Conservation (phyloP, 2,329 filamentous ascomycete genomes). For the Chaetomiaceae sp. region DNA sequence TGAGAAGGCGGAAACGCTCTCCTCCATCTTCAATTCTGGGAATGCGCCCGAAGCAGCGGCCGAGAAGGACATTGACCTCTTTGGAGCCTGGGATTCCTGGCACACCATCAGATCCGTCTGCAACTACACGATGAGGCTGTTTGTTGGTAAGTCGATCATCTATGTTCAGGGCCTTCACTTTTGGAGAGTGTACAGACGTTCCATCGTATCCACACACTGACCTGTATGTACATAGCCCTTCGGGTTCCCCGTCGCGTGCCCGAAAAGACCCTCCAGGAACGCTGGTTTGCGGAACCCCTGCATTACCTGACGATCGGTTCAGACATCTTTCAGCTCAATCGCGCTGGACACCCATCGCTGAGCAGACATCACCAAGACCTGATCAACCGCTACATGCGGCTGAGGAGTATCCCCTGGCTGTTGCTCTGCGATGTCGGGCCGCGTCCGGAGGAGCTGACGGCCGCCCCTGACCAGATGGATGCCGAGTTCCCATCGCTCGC, state of each 20-base stretch:
- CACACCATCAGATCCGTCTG: conserved; percentile 79
- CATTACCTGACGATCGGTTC: conserved; percentile 55
- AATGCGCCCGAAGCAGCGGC: conserved; percentile 31
- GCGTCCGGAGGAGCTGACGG: conserved; percentile 32
- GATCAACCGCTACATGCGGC: conserved; percentile 59
- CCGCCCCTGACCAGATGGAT: conserved; percentile 33
- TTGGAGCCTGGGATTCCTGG: conserved; percentile 90
- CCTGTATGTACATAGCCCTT: conserved; percentile 41
- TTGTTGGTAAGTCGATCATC: conserved; percentile 64
- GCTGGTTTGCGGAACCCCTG: conserved; percentile 67
- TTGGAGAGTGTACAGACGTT: neutral
- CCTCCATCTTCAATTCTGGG: conserved; percentile 38
- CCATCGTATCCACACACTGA: neutral
- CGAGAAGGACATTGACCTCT: conserved; percentile 58
- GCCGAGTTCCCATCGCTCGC: conserved; percentile 64
- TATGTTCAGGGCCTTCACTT: no score
- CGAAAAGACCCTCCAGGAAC: conserved; percentile 55
- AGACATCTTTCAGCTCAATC: conserved; percentile 56
- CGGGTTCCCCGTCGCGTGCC: conserved; percentile 56
- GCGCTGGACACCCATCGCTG: conserved; percentile 57
- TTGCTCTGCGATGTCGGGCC: conserved; percentile 60
- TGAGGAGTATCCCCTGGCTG: conserved; percentile 60
- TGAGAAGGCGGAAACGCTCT: conserved; percentile 49
- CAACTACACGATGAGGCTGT: conserved; percentile 76
- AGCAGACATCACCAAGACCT: conserved; percentile 57